These are phyloP conservation scores for Trichophyton equinum DNA, from an alignment of 2,329 filamentous ascomycete species.

Conservation along the genomic window DNA sequence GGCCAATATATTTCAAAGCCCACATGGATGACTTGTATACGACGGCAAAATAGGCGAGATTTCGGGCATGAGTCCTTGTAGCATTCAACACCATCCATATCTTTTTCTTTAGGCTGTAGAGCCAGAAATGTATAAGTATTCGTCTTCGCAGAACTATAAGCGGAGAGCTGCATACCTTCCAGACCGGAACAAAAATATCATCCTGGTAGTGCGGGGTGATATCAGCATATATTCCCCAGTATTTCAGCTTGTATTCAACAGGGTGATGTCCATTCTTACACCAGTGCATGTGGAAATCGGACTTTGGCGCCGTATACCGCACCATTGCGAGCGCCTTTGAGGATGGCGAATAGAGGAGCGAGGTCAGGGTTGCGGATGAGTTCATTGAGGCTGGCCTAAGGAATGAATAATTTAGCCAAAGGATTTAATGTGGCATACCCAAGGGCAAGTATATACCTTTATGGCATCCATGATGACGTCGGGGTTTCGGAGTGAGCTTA, in stretches of 20 bases:
- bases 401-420: neutral
- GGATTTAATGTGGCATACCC: neutral
- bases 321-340: slow-evolving; percentile 94
- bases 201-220: slow-evolving; percentile 39
- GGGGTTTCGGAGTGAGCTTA: neutral
- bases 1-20: slow-evolving; percentile 49
- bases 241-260: neutral
- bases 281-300: slow-evolving; percentile 92
- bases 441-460: neutral
- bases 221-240: slow-evolving; percentile 13
- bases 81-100: slow-evolving; percentile 64
- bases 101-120: slow-evolving; percentile 57
- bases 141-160: neutral
- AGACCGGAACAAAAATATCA: slow-evolving; percentile 93
- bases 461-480: neutral
- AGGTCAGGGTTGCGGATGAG: slow-evolving; percentile 72
- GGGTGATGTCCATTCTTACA: slow-evolving; percentile 38
- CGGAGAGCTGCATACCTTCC: slow-evolving; percentile 50
- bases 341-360: slow-evolving; percentile 68
- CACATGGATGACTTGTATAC: slow-evolving; percentile 81
- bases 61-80: slow-evolving; percentile 78
- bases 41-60: slow-evolving; percentile 80
- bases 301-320: slow-evolving; percentile 95
- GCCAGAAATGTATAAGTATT: slow-evolving; percentile 7
- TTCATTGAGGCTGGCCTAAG: slow-evolving; percentile 56